Evolutionary conservation across 352 stramenopile genomes (phyloP).

Genomic region (Phytophthora multivora): DNA sequence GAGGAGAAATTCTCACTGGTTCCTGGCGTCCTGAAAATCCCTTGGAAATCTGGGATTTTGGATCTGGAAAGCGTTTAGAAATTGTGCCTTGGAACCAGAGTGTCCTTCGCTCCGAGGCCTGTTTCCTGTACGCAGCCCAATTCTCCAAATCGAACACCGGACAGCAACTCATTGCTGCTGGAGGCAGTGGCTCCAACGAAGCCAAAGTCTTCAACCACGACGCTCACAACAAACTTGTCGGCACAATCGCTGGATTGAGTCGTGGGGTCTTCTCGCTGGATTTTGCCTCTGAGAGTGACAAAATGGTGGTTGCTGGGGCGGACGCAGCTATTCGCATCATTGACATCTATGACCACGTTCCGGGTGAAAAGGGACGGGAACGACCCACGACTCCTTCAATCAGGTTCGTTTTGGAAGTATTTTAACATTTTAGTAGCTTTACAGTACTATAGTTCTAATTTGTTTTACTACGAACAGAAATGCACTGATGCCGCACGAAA

Average conservation of each 20-base stretch:
- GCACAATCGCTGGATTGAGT: conserved; percentile 82
- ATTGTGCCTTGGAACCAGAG: conserved; percentile 89
- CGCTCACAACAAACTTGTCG: conserved; percentile 74
- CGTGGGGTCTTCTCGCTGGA: conserved; percentile 88
- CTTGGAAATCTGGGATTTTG: conserved; percentile 92
- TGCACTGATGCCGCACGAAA: conserved; percentile 54
- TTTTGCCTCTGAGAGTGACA: conserved; percentile 74
- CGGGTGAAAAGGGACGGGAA: conserved; percentile 71
- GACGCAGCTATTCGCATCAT: conserved; percentile 91
- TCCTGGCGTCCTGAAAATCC: conserved; percentile 91
- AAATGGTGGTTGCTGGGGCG: conserved; percentile 86
- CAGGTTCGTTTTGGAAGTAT: conserved; percentile 33
- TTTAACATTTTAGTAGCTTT: not conserved
- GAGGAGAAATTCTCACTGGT: conserved; percentile 87
- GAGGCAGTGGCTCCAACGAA: conserved; percentile 90
- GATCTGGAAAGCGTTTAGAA: conserved; percentile 72
- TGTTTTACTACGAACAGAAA: conserved; percentile 34
- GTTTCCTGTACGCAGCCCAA: conserved; percentile 90
- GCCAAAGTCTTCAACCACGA: conserved; percentile 91
- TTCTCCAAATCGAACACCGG: conserved; percentile 74
- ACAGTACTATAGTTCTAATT: not conserved
- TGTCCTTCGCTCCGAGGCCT: conserved; percentile 74
- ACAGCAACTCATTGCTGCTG: conserved; percentile 79
- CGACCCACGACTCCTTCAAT: conserved; percentile 75
- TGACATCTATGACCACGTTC: conserved; percentile 82